A percentile compares a stretch with the other conserved stretches of the same genome.
Evolutionary conservation across 169 alveolate species (phyloP).

Genomic region (Cryptosporidium sp.): DNA sequence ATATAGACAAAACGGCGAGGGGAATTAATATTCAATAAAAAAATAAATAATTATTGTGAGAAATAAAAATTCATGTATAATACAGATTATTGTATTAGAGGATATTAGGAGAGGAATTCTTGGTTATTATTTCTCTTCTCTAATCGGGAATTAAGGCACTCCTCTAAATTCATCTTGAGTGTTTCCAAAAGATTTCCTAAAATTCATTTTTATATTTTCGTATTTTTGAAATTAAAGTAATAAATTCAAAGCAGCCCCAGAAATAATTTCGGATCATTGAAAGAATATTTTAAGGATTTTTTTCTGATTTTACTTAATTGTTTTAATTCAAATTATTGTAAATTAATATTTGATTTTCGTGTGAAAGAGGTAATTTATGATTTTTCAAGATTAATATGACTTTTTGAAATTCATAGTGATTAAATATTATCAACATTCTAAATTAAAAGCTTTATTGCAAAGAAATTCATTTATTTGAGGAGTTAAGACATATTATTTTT

Average conservation of each 20-base stretch:
- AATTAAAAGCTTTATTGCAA: neutral
- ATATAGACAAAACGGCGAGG: constrained; percentile 62
- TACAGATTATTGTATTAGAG: neutral
- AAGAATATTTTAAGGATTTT: neutral
- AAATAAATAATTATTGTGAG: neutral
- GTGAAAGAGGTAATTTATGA: neutral
- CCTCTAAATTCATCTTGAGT: neutral
- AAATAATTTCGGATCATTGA: neutral
- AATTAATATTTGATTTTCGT: neutral
- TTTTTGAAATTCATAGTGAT: neutral
- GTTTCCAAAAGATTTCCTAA: neutral
- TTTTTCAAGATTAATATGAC: neutral
- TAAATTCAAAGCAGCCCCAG: neutral
- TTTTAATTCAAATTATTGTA: neutral
- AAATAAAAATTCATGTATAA: constrained; percentile 6
- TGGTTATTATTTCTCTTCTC: neutral
- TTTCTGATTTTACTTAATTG: neutral
- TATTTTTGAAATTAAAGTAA: neutral
- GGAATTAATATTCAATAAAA: neutral
- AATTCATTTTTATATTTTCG: neutral
- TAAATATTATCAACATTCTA: neutral
- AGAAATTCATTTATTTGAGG: neutral
- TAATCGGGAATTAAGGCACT: neutral
- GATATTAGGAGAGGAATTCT: neutral
- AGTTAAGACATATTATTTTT: neutral